These are phyloP conservation scores for Canariomyces notabilis DNA, from an alignment of 2,329 filamentous ascomycete species.

Conservation along the genomic window DNA sequence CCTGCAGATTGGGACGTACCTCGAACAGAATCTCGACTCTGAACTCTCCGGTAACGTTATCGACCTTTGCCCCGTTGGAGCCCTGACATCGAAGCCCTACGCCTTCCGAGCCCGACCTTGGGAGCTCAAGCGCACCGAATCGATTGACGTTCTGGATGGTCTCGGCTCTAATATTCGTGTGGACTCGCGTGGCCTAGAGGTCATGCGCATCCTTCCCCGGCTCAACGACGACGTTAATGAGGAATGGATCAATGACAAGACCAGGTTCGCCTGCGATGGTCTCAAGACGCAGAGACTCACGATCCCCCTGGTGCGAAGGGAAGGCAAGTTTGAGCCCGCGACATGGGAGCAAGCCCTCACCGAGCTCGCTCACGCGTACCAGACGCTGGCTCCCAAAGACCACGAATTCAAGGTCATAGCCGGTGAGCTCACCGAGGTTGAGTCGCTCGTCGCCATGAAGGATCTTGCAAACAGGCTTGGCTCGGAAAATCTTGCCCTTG, in stretches of 20 bases:
- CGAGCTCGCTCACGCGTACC: constrained; percentile 77
- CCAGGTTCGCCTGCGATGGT: constrained; percentile 91
- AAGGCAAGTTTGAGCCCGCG: constrained; percentile 85
- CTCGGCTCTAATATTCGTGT: constrained; percentile 93
- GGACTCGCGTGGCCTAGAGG: constrained; percentile 87
- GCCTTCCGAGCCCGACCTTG: constrained; percentile 95
- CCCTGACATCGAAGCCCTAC: constrained; percentile 94
- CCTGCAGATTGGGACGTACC: constrained; percentile 95
- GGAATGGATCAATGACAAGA: constrained; percentile 99
- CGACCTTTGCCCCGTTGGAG: constrained; percentile 95
- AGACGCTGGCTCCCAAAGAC: constrained; percentile 72
- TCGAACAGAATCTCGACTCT: constrained; percentile 88
- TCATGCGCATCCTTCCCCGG: constrained; percentile 89
- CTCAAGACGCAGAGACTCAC: constrained; percentile 94
- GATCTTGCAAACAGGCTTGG: constrained; percentile 94
- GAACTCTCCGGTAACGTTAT: constrained; percentile 97
- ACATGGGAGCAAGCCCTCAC: constrained; percentile 94
- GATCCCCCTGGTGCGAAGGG: constrained; percentile 80
- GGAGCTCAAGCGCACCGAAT: constrained; percentile 95
- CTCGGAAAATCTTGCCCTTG: constrained; percentile 90
- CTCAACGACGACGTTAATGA: constrained; percentile 98
- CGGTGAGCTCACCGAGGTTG: constrained; percentile 84
- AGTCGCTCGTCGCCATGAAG: constrained; percentile 94
- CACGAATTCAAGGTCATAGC: constrained; percentile 96
- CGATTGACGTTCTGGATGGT: constrained; percentile 88